Percentiles rank a stretch among this genome's conserved stretches.
Conservation (phyloP, 257 asterid genomes). For the Henckelia pumila region DNA sequence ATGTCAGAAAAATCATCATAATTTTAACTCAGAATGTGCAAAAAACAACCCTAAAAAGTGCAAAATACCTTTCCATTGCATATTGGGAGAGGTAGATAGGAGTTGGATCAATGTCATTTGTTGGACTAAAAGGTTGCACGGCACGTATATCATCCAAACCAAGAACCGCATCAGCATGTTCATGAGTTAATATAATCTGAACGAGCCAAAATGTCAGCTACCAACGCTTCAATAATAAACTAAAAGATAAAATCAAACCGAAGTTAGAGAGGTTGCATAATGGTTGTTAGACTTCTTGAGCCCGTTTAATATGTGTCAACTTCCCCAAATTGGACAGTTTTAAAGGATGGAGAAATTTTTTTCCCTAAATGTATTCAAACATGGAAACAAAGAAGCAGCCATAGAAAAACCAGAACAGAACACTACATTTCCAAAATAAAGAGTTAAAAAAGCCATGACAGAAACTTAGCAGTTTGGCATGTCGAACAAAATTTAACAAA, state of each 20-base stretch:
- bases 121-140: constrained; percentile 91
- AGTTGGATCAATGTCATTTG: constrained; percentile 85
- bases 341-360: not conserved
- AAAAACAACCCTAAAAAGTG: constrained; percentile 5
- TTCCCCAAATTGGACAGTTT: constrained; percentile 3
- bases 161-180: constrained; percentile 98
- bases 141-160: constrained; percentile 92
- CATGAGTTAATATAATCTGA: constrained; percentile 94
- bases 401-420: not conserved
- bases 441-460: not conserved
- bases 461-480: not conserved
- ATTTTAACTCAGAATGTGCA: constrained; percentile 9
- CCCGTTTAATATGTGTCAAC: constrained; percentile 8
- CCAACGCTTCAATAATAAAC: constrained; percentile 3
- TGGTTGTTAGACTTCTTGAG: constrained; percentile 2
- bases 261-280: not conserved
- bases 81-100: constrained; percentile 73
- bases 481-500: not conserved
- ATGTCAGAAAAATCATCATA: constrained; percentile 9
- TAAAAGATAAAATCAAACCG: constrained; percentile 13
- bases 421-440: not conserved
- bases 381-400: no score
- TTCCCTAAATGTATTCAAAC: not conserved
- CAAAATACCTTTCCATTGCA: constrained; percentile 77
- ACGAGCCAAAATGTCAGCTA: constrained; percentile 25